phyloP scores from a whole-genome alignment of 768 basidiomycete genomes.

The Tulasnella sp. region DNA sequence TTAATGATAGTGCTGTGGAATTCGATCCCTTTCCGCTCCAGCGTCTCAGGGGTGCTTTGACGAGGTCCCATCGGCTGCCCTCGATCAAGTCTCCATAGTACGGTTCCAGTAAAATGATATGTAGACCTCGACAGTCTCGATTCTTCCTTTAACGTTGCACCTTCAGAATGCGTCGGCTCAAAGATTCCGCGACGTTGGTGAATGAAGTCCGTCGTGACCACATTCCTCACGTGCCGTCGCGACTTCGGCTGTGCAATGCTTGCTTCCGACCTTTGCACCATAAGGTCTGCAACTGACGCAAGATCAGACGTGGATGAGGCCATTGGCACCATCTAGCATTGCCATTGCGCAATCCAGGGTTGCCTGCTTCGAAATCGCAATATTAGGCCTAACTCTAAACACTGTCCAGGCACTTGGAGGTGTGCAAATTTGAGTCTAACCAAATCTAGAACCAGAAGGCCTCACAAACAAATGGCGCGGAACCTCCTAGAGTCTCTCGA shows the following conservation, averaged over 20 bases:
- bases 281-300: not conserved
- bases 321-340: slow-evolving; percentile 20
- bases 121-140: not conserved
- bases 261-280: not conserved
- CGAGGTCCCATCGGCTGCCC: not conserved
- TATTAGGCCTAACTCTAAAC: slow-evolving; percentile 11
- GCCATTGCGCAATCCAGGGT: slow-evolving; percentile 11
- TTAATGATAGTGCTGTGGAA: not conserved
- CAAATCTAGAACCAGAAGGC: not conserved
- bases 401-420: slow-evolving; percentile 14
- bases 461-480: not conserved
- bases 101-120: not conserved
- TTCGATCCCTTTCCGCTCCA: not conserved
- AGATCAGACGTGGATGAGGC: not conserved
- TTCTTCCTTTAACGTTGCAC: not conserved
- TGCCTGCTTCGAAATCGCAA: not conserved
- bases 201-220: not conserved
- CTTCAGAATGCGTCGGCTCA: not conserved
- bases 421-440: not conserved
- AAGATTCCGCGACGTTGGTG: not conserved
- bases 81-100: not conserved
- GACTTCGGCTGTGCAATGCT: not conserved
- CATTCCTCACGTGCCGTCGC: not conserved
- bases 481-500: not conserved
- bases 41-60: not conserved